These are phyloP conservation scores for Stephanodiscus triporus DNA, from an alignment of 108 stramenopile species.

Conservation along the genomic window DNA sequence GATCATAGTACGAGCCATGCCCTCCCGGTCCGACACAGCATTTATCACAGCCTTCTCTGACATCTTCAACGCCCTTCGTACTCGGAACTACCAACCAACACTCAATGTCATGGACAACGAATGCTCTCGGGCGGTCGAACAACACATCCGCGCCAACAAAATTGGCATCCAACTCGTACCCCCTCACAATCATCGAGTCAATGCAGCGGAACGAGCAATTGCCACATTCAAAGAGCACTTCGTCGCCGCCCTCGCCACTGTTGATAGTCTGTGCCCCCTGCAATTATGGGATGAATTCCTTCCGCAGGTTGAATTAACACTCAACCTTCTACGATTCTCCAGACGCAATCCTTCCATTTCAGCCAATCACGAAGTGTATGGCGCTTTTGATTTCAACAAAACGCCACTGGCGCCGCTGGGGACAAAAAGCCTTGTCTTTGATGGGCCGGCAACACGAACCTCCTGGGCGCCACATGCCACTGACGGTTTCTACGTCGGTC, in stretches of 20 bases:
- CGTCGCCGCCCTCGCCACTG: neutral
- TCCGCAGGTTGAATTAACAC: too few relatives aligned
- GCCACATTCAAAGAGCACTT: neutral
- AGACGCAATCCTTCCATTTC: constrained; percentile 1
- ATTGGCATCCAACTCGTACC: too few relatives aligned
- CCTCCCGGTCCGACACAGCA: neutral
- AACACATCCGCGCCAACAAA: too few relatives aligned
- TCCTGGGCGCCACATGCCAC: constrained; percentile 37
- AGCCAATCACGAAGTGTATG: neutral
- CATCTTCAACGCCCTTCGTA: too few relatives aligned
- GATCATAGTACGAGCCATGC: too few relatives aligned
- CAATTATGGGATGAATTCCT: constrained; percentile 3
- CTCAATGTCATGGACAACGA: too few relatives aligned
- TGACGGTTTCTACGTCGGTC: constrained; percentile 59
- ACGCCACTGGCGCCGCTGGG: too few relatives aligned
- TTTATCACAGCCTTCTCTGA: too few relatives aligned
- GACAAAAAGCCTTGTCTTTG: constrained; percentile 31
- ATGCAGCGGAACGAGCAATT: too few relatives aligned
- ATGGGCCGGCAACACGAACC: constrained; percentile 9
- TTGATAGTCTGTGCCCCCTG: neutral
- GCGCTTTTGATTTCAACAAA: neutral
- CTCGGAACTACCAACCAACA: too few relatives aligned
- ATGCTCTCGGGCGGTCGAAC: too few relatives aligned
- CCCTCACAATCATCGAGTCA: too few relatives aligned
- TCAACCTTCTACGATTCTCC: neutral